These are phyloP conservation scores for Tulasnella sp. DNA, from an alignment of 768 basidiomycete genomes.

Conservation along the genomic window DNA sequence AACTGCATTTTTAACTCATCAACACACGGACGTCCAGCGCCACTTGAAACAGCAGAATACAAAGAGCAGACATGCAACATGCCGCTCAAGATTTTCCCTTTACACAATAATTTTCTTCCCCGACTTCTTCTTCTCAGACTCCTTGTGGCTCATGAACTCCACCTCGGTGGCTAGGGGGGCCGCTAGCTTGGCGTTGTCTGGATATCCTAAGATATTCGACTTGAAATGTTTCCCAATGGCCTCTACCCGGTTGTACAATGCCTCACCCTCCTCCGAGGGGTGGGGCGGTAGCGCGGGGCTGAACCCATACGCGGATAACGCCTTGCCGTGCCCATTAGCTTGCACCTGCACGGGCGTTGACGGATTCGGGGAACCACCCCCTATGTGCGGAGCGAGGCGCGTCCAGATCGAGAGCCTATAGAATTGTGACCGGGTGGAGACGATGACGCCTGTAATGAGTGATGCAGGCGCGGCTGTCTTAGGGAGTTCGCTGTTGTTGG, in stretches of 20 bases:
- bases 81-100: neutral
- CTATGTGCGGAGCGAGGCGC: slow-evolving; percentile 51
- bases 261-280: slow-evolving; percentile 35
- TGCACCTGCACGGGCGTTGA: neutral
- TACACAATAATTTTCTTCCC: slow-evolving; percentile 37
- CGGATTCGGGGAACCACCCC: slow-evolving; percentile 7
- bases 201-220: slow-evolving; percentile 72
- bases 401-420: slow-evolving; percentile 99
- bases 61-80: too few relatives aligned
- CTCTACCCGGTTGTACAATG: slow-evolving; percentile 70
- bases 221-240: slow-evolving; percentile 87
- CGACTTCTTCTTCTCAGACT: slow-evolving; percentile 83
- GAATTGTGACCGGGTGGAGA: slow-evolving; percentile 88
- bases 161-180: slow-evolving; percentile 91
- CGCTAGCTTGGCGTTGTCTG: slow-evolving; percentile 58
- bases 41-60: too few relatives aligned
- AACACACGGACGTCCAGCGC: too few relatives aligned
- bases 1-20: too few relatives aligned
- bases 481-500: slow-evolving; percentile 28
- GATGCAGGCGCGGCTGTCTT: slow-evolving; percentile 44
- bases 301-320: slow-evolving; percentile 11
- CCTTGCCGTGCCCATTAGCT: neutral
- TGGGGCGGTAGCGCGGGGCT: neutral
- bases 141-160: slow-evolving; percentile 89
- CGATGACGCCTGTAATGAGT: slow-evolving; percentile 79